These are phyloP conservation scores for Silene conica DNA, from an alignment of 148 eudicot genomes.

Conservation along the genomic window DNA sequence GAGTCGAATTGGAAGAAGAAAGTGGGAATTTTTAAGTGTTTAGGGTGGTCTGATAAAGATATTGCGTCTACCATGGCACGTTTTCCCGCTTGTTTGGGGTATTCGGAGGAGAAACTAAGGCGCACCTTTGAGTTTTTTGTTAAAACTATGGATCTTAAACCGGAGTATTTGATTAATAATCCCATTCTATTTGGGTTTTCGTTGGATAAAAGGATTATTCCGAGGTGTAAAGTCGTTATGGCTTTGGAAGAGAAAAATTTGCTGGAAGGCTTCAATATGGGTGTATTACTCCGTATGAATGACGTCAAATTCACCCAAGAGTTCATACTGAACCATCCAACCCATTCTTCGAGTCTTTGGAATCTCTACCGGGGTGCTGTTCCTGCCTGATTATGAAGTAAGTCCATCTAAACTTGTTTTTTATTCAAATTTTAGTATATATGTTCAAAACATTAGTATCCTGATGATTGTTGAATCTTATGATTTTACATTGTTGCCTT, in stretches of 20 bases:
- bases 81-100: too few species aligned
- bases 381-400: neutral
- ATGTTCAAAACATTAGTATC: neutral
- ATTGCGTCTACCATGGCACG: too few species aligned
- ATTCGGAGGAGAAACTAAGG: neutral
- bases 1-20: too few species aligned
- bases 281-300: neutral
- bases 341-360: constrained; percentile 2
- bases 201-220: constrained; percentile 18
- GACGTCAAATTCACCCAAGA: constrained; percentile 6
- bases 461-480: neutral
- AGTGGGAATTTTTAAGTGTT: too few species aligned
- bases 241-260: constrained; percentile 12
- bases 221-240: constrained; percentile 20
- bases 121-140: constrained; percentile 6
- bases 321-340: constrained; percentile 9
- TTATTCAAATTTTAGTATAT: neutral
- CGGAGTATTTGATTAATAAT: neutral
- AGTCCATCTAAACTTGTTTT: neutral
- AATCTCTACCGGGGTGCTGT: constrained; percentile 6
- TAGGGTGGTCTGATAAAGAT: too few species aligned
- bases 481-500: too few species aligned
- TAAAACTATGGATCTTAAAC: constrained; percentile 9
- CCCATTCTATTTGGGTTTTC: neutral
- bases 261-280: neutral